A percentile compares a stretch with the other conserved stretches of the same genome.
Conservation (phyloP, 2,329 filamentous ascomycete species). For the Thelonectria olida region DNA sequence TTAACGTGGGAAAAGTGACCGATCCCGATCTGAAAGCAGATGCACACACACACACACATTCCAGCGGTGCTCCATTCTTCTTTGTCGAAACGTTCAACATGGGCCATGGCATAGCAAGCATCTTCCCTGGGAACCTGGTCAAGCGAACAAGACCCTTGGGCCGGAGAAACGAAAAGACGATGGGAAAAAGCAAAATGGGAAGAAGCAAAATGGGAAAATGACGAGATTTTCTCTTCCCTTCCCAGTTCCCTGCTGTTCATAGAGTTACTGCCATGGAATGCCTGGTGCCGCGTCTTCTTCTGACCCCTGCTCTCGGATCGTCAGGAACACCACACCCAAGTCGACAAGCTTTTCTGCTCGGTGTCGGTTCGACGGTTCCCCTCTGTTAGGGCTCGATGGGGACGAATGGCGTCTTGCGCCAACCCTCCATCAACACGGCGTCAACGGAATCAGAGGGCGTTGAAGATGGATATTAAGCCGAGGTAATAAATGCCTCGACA, state of each 20-base stretch:
- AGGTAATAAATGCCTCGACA: constrained; percentile 25
- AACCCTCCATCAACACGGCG: constrained; percentile 21
- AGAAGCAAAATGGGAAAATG: constrained; percentile 6
- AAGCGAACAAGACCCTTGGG: constrained; percentile 11
- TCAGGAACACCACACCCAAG: constrained; percentile 37
- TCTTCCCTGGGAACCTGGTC: constrained; percentile 11
- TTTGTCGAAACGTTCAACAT: not conserved
- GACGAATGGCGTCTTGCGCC: constrained; percentile 16
- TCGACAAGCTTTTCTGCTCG: constrained; percentile 22
- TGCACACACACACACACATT: not conserved
- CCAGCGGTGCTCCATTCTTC: too few species aligned
- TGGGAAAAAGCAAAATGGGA: constrained; percentile 18
- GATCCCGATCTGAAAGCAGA: constrained; percentile 19
- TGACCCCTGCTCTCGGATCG: constrained; percentile 37
- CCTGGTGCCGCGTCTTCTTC: too few species aligned
- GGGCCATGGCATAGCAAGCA: constrained; percentile 3
- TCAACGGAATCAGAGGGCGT: not conserved
- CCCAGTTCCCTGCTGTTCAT: not conserved
- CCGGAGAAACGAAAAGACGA: constrained; percentile 14
- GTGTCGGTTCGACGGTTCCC: constrained; percentile 10
- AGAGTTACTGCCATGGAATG: too few species aligned
- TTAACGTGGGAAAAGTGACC: constrained; percentile 24
- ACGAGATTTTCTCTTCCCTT: constrained; percentile 19
- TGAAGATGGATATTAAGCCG: not conserved
- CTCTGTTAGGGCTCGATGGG: constrained; percentile 26